These are phyloP conservation scores for Dorcoceras hygrometricum DNA, from an alignment of 257 asterid genomes.

Conservation along the genomic window DNA sequence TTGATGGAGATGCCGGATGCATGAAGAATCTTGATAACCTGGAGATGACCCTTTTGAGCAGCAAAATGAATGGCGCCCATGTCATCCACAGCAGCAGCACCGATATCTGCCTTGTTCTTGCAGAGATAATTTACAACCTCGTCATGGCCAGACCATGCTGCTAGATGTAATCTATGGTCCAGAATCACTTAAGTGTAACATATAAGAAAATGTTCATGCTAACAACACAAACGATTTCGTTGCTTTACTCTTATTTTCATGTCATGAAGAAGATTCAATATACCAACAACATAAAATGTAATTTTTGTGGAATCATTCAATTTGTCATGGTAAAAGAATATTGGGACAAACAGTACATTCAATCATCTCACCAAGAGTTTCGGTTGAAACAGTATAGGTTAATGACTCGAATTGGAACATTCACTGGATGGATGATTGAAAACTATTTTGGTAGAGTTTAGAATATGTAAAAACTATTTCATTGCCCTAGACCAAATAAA, in stretches of 20 bases:
- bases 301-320: background rate
- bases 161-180: conserved; percentile 76
- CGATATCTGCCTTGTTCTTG: conserved; percentile 83
- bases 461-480: background rate
- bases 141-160: conserved; percentile 92
- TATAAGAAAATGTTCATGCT: background rate
- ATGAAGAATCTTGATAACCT: conserved; percentile 59
- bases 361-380: background rate
- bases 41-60: conserved; percentile 88
- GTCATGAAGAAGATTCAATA: background rate
- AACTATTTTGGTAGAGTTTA: background rate
- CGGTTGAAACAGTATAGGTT: background rate
- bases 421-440: background rate
- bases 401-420: background rate
- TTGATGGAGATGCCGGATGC: conserved; percentile 64
- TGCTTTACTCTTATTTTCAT: background rate
- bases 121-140: conserved; percentile 69
- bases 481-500: background rate
- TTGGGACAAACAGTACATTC: background rate
- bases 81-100: conserved; percentile 98
- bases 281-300: background rate
- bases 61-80: conserved; percentile 98
- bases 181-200: conserved; percentile 29
- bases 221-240: no score
- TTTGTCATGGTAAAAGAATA: background rate